These are phyloP conservation scores for Mycena galopus DNA, from an alignment of 768 basidiomycete genomes.

Conservation along the genomic window DNA sequence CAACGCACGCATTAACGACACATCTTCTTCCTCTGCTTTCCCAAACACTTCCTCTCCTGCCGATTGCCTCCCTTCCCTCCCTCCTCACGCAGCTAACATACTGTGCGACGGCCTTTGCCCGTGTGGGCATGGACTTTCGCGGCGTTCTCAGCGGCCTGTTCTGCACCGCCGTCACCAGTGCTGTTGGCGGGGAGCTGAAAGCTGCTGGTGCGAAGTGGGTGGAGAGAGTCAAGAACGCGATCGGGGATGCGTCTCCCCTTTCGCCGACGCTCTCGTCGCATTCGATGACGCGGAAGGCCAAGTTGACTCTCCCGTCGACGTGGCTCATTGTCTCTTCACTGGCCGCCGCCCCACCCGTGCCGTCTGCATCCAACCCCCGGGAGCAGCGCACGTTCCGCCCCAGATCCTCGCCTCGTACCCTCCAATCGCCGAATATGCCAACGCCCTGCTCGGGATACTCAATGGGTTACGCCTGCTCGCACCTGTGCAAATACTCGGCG, in stretches of 20 bases:
- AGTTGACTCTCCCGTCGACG: constrained; percentile 55
- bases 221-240: constrained; percentile 39
- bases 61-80: constrained; percentile 78
- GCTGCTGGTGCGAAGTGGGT: constrained; percentile 56
- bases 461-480: constrained; percentile 88
- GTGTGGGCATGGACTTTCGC: constrained; percentile 94
- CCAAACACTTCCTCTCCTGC: constrained; percentile 70
- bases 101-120: constrained; percentile 90
- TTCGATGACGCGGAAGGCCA: constrained; percentile 32
- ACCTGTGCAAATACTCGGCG: constrained; percentile 68
- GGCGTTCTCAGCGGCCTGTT: constrained; percentile 75
- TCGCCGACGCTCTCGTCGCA: constrained; percentile 32
- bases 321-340: constrained; percentile 62
- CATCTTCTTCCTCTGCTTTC: constrained; percentile 78
- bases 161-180: constrained; percentile 69
- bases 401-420: constrained; percentile 79
- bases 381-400: constrained; percentile 75
- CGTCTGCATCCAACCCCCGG: constrained; percentile 43
- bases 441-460: constrained; percentile 77
- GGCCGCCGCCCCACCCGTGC: constrained; percentile 45
- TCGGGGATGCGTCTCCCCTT: constrained; percentile 29
- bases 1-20: constrained; percentile 68
- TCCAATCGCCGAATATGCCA: constrained; percentile 79
- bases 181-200: constrained; percentile 66
- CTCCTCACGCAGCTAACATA: constrained; percentile 94